A percentile compares a stretch with the other conserved stretches of the same genome.
These are phyloP conservation scores for Pseudofabraea citricarpa DNA, from an alignment of 2,329 filamentous ascomycete genomes.

Conservation along the genomic window DNA sequence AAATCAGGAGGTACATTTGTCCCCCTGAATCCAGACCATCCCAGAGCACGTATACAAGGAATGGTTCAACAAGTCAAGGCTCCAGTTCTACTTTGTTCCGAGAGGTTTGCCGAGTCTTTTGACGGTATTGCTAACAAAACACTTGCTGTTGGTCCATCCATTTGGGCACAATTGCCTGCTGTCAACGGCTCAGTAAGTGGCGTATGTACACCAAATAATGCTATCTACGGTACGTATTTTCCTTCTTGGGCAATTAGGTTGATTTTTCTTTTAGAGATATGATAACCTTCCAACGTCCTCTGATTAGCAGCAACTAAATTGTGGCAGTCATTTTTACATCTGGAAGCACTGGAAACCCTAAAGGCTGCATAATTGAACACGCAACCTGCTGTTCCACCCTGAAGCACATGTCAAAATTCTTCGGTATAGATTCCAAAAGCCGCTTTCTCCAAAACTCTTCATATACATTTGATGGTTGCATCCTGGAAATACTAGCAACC, in stretches of 20 bases:
- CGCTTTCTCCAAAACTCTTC: conserved; percentile 5
- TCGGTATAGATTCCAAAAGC: background rate
- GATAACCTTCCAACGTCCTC: no score
- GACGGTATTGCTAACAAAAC: background rate
- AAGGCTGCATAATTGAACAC: conserved; percentile 3
- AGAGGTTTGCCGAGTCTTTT: background rate
- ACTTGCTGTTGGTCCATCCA: no score
- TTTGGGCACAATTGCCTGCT: no score
- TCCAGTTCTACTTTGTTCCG: background rate
- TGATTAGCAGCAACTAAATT: background rate
- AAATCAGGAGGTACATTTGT: conserved; percentile 22
- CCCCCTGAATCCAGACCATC: conserved; percentile 14
- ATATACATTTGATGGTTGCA: conserved; percentile 7
- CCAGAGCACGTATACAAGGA: background rate
- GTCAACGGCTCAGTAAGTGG: background rate
- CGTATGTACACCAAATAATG: background rate
- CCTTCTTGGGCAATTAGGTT: no score
- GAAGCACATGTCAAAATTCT: background rate
- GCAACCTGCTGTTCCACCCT: conserved; percentile 9
- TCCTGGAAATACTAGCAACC: conserved; percentile 5
- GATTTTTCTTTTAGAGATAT: no score
- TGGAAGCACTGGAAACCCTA: conserved; percentile 6
- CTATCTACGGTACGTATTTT: background rate
- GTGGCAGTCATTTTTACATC: conserved; percentile 5
- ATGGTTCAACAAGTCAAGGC: background rate